A percentile compares a stretch with the other conserved stretches of the same genome.
Conservation (phyloP, 306 rosid species). For the Prunus mongolica region DNA sequence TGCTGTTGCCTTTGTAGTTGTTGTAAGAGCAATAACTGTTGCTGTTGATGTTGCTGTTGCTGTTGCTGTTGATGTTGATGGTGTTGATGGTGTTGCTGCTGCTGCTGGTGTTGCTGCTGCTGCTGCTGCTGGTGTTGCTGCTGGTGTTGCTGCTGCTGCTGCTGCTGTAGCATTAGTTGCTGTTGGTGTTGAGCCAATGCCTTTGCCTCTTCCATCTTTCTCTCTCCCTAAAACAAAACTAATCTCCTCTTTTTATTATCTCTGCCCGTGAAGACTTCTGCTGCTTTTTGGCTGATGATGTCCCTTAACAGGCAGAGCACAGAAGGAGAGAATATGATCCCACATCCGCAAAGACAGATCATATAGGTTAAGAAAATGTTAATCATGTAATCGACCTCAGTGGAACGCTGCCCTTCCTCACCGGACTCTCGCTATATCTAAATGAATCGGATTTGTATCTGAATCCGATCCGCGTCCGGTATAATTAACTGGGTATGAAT, state of each 20-base stretch:
- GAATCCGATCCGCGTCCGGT: too few relatives aligned
- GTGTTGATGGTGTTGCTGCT: conserved; percentile 31
- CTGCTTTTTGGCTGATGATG: background rate
- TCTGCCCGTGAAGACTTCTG: background rate
- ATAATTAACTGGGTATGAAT: too few relatives aligned
- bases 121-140: conserved; percentile 45
- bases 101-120: conserved; percentile 57
- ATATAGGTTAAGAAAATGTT: too few relatives aligned
- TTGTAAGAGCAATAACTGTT: conserved; percentile 55
- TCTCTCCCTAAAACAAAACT: background rate
- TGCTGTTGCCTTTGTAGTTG: conserved; percentile 60
- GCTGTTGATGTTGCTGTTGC: conserved; percentile 35
- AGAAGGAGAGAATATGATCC: too few relatives aligned
- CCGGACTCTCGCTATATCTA: too few relatives aligned
- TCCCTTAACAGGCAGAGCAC: too few relatives aligned
- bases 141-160: conserved; percentile 29
- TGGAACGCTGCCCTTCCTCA: too few relatives aligned
- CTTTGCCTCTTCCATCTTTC: conserved; percentile 71
- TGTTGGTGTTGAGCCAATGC: conserved; percentile 57
- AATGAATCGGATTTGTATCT: too few relatives aligned
- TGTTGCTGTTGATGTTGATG: conserved; percentile 33
- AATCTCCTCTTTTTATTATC: background rate
- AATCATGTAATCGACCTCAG: too few relatives aligned
- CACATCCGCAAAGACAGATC: too few relatives aligned
- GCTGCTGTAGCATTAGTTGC: conserved; percentile 34